phyloP scores from a whole-genome alignment of 352 stramenopile species.

The Pythium dissotocum region DNA sequence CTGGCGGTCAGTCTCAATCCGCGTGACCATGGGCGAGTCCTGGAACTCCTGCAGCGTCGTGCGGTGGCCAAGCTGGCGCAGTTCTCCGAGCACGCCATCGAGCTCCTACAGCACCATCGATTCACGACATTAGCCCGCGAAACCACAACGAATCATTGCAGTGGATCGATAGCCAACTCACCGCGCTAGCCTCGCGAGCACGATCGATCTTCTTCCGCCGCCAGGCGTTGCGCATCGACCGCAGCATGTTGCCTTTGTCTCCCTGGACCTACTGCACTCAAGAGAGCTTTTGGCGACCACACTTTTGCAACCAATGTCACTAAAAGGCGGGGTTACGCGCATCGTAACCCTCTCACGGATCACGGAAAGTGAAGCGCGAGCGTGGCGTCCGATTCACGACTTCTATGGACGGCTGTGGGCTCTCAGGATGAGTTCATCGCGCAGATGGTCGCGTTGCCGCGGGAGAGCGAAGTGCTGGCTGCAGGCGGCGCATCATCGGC shows the following conservation, averaged over 20 bases:
- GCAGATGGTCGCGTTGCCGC: no score
- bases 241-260: slow-evolving; percentile 15
- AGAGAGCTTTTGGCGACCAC: background rate
- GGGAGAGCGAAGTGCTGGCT: no score
- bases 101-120: slow-evolving; percentile 41
- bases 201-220: slow-evolving; percentile 42
- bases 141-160: background rate
- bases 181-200: slow-evolving; percentile 46
- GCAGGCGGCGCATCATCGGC: no score
- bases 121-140: background rate
- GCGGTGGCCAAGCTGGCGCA: slow-evolving; percentile 56
- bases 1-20: slow-evolving; percentile 53
- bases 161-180: slow-evolving; percentile 13
- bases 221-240: slow-evolving; percentile 33
- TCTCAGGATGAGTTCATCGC: no score
- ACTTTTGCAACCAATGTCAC: slow-evolving; percentile 2
- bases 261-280: background rate
- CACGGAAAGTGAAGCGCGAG: no score
- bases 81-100: slow-evolving; percentile 52
- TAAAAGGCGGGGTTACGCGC: background rate
- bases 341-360: background rate
- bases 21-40: slow-evolving; percentile 58
- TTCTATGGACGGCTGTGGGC: no score
- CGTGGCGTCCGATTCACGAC: no score
- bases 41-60: slow-evolving; percentile 72